Percentiles rank a stretch among this genome's conserved stretches.
Evolutionary conservation across 805 yeast species (phyloP).

Genomic region (Saturnispora ahearnii): DNA sequence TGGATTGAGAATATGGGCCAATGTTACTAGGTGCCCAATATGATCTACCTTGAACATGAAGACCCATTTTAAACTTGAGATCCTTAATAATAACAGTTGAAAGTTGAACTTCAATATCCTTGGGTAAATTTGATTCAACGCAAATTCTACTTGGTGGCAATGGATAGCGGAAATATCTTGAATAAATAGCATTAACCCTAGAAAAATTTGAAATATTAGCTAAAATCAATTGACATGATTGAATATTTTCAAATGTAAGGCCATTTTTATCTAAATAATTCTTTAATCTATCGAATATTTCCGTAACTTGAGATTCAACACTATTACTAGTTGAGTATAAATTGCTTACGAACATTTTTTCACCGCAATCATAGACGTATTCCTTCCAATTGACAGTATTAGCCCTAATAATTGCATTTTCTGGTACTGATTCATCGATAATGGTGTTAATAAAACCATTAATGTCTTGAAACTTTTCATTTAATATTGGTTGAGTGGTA

Average conservation of each 20-base stretch:
- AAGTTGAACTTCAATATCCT: conserved; percentile 36
- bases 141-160: conserved; percentile 89
- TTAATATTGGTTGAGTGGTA: conserved; percentile 32
- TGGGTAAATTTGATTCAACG: conserved; percentile 49
- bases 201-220: conserved; percentile 57
- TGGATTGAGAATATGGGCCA: conserved; percentile 93
- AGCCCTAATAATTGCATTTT: background rate
- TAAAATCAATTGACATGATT: conserved; percentile 53
- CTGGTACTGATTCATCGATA: no score
- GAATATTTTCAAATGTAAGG: conserved; percentile 38
- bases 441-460: conserved; percentile 1
- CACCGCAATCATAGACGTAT: conserved; percentile 19
- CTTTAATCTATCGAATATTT: conserved; percentile 40
- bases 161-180: conserved; percentile 42
- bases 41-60: conserved; percentile 87
- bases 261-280: conserved; percentile 25
- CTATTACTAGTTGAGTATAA: conserved; percentile 25
- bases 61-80: conserved; percentile 43
- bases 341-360: conserved; percentile 37
- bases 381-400: background rate
- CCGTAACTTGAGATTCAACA: conserved; percentile 37
- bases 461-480: conserved; percentile 30
- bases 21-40: conserved; percentile 99
- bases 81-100: conserved; percentile 46
- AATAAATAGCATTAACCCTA: conserved; percentile 53